Percentiles rank a stretch among this genome's conserved stretches.
Conservation (phyloP, 768 basidiomycete species). For the Macrolepiota dolichaula region DNA sequence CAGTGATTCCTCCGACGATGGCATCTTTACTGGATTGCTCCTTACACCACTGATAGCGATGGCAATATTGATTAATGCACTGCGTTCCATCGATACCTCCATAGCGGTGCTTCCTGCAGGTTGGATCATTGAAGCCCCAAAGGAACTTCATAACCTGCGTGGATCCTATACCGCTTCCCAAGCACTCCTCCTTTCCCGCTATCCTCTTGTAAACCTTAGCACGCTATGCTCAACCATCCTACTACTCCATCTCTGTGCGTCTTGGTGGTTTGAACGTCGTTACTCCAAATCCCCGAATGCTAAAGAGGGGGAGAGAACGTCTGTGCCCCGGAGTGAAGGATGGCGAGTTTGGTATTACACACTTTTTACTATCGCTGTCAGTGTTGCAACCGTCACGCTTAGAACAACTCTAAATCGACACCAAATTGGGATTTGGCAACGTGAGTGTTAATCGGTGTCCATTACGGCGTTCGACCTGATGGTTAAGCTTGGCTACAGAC, state of each 20-base stretch:
- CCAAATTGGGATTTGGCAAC: slow-evolving; percentile 63
- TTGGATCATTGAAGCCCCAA: slow-evolving; percentile 81
- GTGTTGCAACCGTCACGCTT: slow-evolving; percentile 43
- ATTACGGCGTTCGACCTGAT: background rate
- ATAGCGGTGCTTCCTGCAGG: slow-evolving; percentile 43
- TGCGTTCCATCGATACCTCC: slow-evolving; percentile 26
- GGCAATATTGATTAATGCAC: slow-evolving; percentile 57
- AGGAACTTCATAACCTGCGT: slow-evolving; percentile 42
- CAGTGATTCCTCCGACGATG: slow-evolving; percentile 83
- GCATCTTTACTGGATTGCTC: slow-evolving; percentile 79
- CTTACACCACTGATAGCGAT: slow-evolving; percentile 79
- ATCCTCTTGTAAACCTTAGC: slow-evolving; percentile 73
- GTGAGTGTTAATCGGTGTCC: slow-evolving; percentile 38
- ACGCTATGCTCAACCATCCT: slow-evolving; percentile 80
- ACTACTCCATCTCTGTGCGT: slow-evolving; percentile 74
- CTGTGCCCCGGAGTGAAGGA: slow-evolving; percentile 73
- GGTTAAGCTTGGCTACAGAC: slow-evolving; percentile 42
- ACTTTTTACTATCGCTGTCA: slow-evolving; percentile 57
- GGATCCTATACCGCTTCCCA: slow-evolving; percentile 42
- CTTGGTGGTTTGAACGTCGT: slow-evolving; percentile 68
- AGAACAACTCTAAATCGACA: slow-evolving; percentile 41
- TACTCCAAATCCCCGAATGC: slow-evolving; percentile 33
- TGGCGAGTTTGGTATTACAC: slow-evolving; percentile 61
- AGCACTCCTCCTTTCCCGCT: slow-evolving; percentile 65
- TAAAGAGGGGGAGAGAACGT: slow-evolving; percentile 67